These are phyloP conservation scores for Iris macrosiphon DNA, from an alignment of 106 monocot species.

Conservation along the genomic window DNA sequence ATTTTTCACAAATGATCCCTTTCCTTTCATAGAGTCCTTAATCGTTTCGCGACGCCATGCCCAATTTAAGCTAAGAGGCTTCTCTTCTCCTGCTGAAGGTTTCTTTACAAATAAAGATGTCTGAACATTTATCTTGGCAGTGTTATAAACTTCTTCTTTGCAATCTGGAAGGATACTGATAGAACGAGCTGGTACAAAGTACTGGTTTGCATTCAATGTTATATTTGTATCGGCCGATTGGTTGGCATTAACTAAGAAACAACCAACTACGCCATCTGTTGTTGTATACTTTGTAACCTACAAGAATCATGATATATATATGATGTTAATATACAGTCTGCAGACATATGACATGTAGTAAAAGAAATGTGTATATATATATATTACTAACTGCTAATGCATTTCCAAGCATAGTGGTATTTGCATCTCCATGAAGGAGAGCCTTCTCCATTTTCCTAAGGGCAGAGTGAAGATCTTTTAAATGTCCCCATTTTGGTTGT, in stretches of 20 bases:
- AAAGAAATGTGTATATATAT: background rate
- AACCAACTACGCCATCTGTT: slow-evolving; percentile 21
- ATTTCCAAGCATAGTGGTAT: slow-evolving; percentile 10
- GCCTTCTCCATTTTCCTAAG: slow-evolving; percentile 37
- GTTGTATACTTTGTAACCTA: slow-evolving; percentile 45
- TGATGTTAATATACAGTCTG: too few relatives aligned
- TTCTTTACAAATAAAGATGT: slow-evolving; percentile 48
- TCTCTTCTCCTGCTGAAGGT: slow-evolving; percentile 16
- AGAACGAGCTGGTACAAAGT: slow-evolving; percentile 60
- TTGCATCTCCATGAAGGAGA: slow-evolving; percentile 33
- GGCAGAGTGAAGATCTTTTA: slow-evolving; percentile 37
- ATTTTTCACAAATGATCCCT: slow-evolving; percentile 7
- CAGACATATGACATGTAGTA: too few relatives aligned
- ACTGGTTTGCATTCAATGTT: slow-evolving; percentile 19
- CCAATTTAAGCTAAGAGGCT: slow-evolving; percentile 32
- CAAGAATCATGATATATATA: background rate
- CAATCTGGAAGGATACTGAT: slow-evolving; percentile 73
- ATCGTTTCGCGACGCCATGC: slow-evolving; percentile 45
- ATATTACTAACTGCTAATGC: slow-evolving; percentile 26
- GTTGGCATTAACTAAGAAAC: slow-evolving; percentile 62
- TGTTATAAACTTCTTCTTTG: slow-evolving; percentile 55
- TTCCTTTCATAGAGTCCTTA: background rate
- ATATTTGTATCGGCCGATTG: slow-evolving; percentile 18
- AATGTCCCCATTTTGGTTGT: slow-evolving; percentile 67
- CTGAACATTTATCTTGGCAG: slow-evolving; percentile 64